These are phyloP conservation scores for Pseudogymnoascus sp. DNA, from an alignment of 2,329 filamentous ascomycete genomes.

Conservation along the genomic window DNA sequence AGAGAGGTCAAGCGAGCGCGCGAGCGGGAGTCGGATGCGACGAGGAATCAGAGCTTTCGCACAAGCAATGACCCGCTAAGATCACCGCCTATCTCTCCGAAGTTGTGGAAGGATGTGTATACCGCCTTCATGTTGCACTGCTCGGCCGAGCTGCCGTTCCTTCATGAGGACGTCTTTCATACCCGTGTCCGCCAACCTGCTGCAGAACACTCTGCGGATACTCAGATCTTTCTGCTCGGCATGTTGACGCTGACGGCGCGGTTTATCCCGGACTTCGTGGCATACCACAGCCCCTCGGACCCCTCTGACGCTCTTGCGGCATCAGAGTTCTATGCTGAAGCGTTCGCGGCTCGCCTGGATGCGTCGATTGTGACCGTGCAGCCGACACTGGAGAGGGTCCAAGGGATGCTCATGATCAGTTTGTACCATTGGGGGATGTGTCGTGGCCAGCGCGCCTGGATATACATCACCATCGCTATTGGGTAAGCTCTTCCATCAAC, in stretches of 20 bases:
- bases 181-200: slow-evolving; percentile 37
- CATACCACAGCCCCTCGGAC: slow-evolving; percentile 32
- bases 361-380: slow-evolving; percentile 39
- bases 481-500: neutral
- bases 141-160: slow-evolving; percentile 63
- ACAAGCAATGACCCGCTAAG: slow-evolving; percentile 54
- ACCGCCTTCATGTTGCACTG: slow-evolving; percentile 65
- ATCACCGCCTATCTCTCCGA: slow-evolving; percentile 52
- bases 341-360: slow-evolving; percentile 45
- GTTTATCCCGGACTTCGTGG: slow-evolving; percentile 55
- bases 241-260: slow-evolving; percentile 63
- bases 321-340: slow-evolving; percentile 58
- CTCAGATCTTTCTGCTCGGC: slow-evolving; percentile 55
- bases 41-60: slow-evolving; percentile 38
- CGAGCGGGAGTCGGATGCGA: slow-evolving; percentile 36
- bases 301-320: slow-evolving; percentile 44
- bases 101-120: slow-evolving; percentile 62
- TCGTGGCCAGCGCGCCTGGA: slow-evolving; percentile 55
- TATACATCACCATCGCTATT: slow-evolving; percentile 55
- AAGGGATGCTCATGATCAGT: slow-evolving; percentile 63
- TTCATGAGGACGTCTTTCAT: slow-evolving; percentile 59
- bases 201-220: slow-evolving; percentile 33
- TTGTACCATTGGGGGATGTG: slow-evolving; percentile 66
- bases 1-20: slow-evolving; percentile 36
- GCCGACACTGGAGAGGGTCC: slow-evolving; percentile 55